These are phyloP conservation scores for Hygrocybe punicea DNA, from an alignment of 768 basidiomycete species.

Conservation along the genomic window DNA sequence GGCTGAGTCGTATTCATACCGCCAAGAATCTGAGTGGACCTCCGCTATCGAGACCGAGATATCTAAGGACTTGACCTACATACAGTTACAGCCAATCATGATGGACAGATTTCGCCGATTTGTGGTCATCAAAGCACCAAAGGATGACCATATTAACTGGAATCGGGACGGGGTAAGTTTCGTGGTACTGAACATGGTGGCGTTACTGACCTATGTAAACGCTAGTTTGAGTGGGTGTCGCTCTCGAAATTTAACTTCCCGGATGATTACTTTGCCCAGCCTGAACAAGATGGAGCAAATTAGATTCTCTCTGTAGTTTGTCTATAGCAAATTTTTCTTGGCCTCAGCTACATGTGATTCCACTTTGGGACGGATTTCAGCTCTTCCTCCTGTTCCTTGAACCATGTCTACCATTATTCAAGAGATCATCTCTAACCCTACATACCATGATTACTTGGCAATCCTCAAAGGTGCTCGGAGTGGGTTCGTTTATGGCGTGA, in stretches of 20 bases:
- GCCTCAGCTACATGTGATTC: constrained; percentile 21
- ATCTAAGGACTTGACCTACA: constrained; percentile 43
- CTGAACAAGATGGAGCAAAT: neutral
- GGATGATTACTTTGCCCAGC: constrained; percentile 32
- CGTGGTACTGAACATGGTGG: neutral
- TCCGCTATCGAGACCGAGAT: constrained; percentile 46
- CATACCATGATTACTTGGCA: constrained; percentile 85
- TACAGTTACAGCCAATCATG: constrained; percentile 63
- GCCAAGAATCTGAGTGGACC: constrained; percentile 33
- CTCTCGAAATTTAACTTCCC: constrained; percentile 50
- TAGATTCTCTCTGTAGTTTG: too few relatives aligned
- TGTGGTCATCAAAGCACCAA: constrained; percentile 50
- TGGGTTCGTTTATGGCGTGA: constrained; percentile 85
- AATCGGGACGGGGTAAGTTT: constrained; percentile 49
- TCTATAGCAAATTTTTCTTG: too few relatives aligned
- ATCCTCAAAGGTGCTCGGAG: constrained; percentile 93
- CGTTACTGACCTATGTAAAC: constrained; percentile 2
- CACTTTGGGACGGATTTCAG: neutral
- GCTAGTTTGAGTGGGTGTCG: constrained; percentile 57
- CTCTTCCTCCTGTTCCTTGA: constrained; percentile 1
- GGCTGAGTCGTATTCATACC: constrained; percentile 34
- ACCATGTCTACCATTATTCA: constrained; percentile 30
- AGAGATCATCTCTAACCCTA: constrained; percentile 61
- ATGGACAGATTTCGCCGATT: constrained; percentile 64
- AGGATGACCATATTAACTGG: constrained; percentile 24